A percentile compares a stretch with the other conserved stretches of the same genome.
Evolutionary conservation across 176 grass and related monocot genomes (phyloP).

Genomic region (Avena insularis): DNA sequence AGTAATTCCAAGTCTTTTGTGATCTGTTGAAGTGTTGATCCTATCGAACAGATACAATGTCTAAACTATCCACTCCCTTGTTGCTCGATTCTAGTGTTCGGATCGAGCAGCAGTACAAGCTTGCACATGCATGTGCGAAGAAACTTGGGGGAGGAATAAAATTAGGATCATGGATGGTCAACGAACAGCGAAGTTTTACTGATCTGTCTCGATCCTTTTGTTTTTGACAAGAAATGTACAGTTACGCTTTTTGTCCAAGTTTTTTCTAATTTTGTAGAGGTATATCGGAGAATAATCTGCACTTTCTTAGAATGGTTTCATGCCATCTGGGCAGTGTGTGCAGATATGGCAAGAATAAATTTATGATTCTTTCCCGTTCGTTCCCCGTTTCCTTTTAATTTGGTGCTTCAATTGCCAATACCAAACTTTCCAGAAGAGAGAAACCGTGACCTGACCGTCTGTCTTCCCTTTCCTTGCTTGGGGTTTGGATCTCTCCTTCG

Average conservation of each 20-base stretch:
- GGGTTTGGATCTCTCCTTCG: constrained; percentile 36
- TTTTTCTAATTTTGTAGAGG: constrained; percentile 4
- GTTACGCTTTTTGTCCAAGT: background rate
- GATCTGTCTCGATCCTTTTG: constrained; percentile 1
- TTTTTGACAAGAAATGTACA: background rate
- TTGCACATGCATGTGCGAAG: background rate
- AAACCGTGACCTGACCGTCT: constrained; percentile 23
- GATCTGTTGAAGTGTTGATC: constrained; percentile 12
- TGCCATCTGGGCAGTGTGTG: constrained; percentile 21
- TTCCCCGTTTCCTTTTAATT: constrained; percentile 24
- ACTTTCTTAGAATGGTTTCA: background rate
- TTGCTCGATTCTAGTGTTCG: background rate
- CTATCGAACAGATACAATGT: constrained; percentile 27
- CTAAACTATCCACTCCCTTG: background rate
- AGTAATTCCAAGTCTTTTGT: background rate
- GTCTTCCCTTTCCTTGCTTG: background rate
- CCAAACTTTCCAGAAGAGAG: constrained; percentile 29
- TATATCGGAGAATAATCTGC: constrained; percentile 20
- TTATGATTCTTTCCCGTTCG: constrained; percentile 24
- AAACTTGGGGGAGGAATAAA: constrained; percentile 1
- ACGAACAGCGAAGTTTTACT: constrained; percentile 25
- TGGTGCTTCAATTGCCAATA: background rate
- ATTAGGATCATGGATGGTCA: constrained; percentile 16
- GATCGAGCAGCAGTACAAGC: background rate
- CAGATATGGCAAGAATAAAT: constrained; percentile 37